Percentiles rank a stretch among this genome's conserved stretches.
These are phyloP conservation scores for Dendrobium chrysotoxum DNA, from an alignment of 106 monocot genomes.

Conservation along the genomic window DNA sequence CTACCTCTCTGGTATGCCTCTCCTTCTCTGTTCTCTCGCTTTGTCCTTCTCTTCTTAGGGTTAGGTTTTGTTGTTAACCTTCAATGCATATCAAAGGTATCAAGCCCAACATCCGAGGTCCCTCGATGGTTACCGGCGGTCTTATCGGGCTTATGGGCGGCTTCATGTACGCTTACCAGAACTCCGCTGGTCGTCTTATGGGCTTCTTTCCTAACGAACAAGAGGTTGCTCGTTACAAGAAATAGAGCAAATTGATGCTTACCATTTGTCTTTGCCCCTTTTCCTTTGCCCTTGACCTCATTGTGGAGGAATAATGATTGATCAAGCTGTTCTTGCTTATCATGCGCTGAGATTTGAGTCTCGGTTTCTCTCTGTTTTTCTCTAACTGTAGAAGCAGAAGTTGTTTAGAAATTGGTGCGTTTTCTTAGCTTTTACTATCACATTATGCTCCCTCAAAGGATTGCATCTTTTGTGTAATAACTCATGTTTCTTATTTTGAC, in stretches of 20 bases:
- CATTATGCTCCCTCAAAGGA: neutral
- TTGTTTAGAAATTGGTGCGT: neutral
- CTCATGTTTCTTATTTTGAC: neutral
- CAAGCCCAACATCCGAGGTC: constrained; percentile 89
- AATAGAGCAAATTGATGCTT: constrained; percentile 16
- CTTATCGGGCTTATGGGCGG: constrained; percentile 96
- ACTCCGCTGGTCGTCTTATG: constrained; percentile 97
- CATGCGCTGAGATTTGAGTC: neutral
- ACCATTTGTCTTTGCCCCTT: neutral
- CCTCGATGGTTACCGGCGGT: constrained; percentile 95
- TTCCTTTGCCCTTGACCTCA: neutral
- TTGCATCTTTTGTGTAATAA: neutral
- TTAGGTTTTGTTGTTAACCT: neutral
- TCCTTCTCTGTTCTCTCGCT: neutral
- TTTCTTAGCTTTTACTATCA: neutral
- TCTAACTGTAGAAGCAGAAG: neutral
- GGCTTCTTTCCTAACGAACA: constrained; percentile 95
- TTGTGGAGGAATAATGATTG: neutral
- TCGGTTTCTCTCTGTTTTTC: neutral
- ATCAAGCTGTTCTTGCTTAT: neutral
- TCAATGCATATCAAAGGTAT: constrained; percentile 39
- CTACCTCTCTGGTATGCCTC: constrained; percentile 77
- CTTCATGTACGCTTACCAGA: constrained; percentile 99
- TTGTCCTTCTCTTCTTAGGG: neutral
- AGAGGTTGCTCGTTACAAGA: constrained; percentile 88